These are phyloP conservation scores for Porpolomopsis calyptriformis DNA, from an alignment of 768 basidiomycete genomes.

Conservation along the genomic window DNA sequence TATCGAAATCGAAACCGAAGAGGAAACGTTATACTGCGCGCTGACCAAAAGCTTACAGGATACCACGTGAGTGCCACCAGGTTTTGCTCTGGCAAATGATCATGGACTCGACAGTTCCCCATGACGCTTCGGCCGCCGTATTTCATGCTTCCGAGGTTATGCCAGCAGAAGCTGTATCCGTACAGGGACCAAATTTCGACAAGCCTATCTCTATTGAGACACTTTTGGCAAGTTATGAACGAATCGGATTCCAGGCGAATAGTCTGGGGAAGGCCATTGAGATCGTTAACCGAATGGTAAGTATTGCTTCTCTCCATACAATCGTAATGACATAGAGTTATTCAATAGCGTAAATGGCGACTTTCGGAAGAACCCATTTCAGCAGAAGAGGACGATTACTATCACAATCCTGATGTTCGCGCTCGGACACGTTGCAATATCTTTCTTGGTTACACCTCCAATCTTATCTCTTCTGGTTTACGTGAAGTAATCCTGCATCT, in stretches of 20 bases:
- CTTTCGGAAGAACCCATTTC: conserved; percentile 73
- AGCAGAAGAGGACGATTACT: conserved; percentile 63
- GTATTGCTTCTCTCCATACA: conserved; percentile 5
- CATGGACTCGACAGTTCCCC: conserved; percentile 32
- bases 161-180: conserved; percentile 51
- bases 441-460: conserved; percentile 97
- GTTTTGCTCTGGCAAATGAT: not conserved
- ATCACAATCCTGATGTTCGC: conserved; percentile 45
- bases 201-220: conserved; percentile 50
- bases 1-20: not conserved
- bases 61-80: not conserved
- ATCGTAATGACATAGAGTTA: not conserved
- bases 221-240: conserved; percentile 70
- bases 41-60: too few relatives aligned
- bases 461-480: conserved; percentile 94
- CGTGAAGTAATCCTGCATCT: conserved; percentile 88
- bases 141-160: conserved; percentile 67
- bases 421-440: conserved; percentile 70
- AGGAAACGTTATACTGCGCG: not conserved
- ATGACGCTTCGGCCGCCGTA: conserved; percentile 61
- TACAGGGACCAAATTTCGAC: conserved; percentile 84
- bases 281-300: conserved; percentile 89
- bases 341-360: conserved; percentile 69
- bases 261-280: conserved; percentile 81
- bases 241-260: conserved; percentile 97